Evolutionary conservation across 2,329 filamentous ascomycete species (phyloP), one percentile per base, ranked within the genome.

Genomic region (Stenocarpella maydis): DNA sequence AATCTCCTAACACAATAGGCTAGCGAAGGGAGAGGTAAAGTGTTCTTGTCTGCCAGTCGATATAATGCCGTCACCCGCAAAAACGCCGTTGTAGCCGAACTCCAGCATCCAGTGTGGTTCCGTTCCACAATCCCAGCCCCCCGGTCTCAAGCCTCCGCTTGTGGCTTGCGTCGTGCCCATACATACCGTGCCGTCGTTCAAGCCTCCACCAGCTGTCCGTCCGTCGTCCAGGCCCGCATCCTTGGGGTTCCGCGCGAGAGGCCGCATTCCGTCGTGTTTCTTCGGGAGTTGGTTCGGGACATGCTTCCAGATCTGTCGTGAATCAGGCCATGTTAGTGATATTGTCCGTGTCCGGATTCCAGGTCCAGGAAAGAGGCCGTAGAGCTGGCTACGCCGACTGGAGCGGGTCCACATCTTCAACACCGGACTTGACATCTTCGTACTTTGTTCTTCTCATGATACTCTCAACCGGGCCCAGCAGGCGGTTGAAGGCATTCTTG

Each of bases 401-500:
- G 74, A 92, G 82, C 28, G 91, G 91, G 77, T 92, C 91, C 78
- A 92, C 85, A 74, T 90, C 87, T 77, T 92, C 88, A 9, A 90
- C 88, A 7, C 88, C 87, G 26, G 86, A 85, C 78, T 85, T 86
- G 74, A 89, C 84, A 31, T 85, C 86, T 71, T 86, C 83, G 74
- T 91, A 91, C 77, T 85, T 85, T 55, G 88, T 93, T 77, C 96
- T 88, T 80, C 96, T 88, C 93, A 99, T 94, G 78, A 98, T 97
- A 71, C 94, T 91, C 81, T 97, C 94, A 34, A 98, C 95, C 0
- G 95, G 95, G 2, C 96, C 96, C 41, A 99, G 84, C 75, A 99
- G 83, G 74, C 96, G 87, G 83, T 98, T 95, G 82, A 99, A 99
- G 7, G 95, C 96, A 75, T 94, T 93, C 82, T 98, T 97, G 74